Conservation (phyloP, 2,329 filamentous ascomycete species). For the Aspergillus hortae region DNA sequence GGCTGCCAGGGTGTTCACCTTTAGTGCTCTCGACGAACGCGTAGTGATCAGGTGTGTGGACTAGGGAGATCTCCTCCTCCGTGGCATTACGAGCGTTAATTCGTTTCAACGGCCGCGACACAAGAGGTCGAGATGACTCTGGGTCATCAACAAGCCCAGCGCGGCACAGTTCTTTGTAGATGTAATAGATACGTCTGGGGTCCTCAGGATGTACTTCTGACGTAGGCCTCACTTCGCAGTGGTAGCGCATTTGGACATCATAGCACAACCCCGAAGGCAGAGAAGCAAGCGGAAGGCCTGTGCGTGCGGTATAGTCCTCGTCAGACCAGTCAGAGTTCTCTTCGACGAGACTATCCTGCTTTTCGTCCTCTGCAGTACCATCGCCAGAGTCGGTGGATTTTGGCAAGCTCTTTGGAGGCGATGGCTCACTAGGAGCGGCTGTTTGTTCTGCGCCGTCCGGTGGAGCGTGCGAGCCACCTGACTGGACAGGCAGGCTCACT, state of each 20-base stretch:
- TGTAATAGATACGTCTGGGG: constrained; percentile 84
- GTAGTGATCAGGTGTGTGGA: constrained; percentile 75
- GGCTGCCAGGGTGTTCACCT: constrained; percentile 27
- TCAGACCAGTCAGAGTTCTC: constrained; percentile 42
- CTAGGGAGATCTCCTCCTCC: constrained; percentile 71
- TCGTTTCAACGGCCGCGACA: constrained; percentile 57
- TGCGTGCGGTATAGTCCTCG: constrained; percentile 30
- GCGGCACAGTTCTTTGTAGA: constrained; percentile 82
- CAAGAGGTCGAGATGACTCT: constrained; percentile 49
- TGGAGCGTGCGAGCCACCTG: constrained; percentile 3
- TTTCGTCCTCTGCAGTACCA: constrained; percentile 18
- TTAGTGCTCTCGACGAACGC: constrained; percentile 66
- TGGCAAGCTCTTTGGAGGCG: constrained; percentile 18
- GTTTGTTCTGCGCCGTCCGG: constrained; percentile 3
- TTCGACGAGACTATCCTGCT: constrained; percentile 34
- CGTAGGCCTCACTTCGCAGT: constrained; percentile 72
- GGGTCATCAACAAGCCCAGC: constrained; percentile 70
- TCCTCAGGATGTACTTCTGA: constrained; percentile 88
- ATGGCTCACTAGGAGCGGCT: constrained; percentile 6
- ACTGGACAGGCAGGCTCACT: constrained; percentile 17
- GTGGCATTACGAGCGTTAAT: constrained; percentile 77
- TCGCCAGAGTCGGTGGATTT: constrained; percentile 26
- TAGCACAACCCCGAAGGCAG: constrained; percentile 79
- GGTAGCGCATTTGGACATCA: constrained; percentile 92
- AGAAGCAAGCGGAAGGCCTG: constrained; percentile 45